Base-by-base conservation (phyloP, 345 rosid genomes). In the Stellera chamaejasme region DNA sequence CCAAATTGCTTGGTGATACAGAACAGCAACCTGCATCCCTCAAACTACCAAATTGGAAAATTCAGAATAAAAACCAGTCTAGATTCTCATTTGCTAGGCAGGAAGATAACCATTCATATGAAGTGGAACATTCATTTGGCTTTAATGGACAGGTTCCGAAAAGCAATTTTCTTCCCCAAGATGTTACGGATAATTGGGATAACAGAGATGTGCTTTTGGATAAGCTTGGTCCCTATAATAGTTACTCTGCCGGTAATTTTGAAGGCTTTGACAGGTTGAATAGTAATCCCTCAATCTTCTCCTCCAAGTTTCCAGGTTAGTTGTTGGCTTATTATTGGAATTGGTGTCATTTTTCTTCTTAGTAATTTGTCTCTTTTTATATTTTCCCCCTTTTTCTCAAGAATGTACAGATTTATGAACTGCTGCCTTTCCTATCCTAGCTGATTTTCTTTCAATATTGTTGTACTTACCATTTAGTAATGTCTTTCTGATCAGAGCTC, bases 61-160 rank as follows among this genome's bases (percentile, higher is more conserved):
- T 56, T 14, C 90, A 77, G 62, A 75, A 69, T 57, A 84, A 71
- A 54, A 68, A 52, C 56, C 93, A 92, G 70, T 88, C 96, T 51
- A 81, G 91, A 66, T 88, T 92, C 73, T 86, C 95, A 23, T 86
- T 86, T 67, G 96, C 98, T 0, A 72, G 96, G 63, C 83, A 82
- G 55, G 95, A 86, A 25, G 90, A 76, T 27, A 66, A 68, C 60
- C 85, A 73, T 58, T 55, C 58, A 36, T 62, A 55, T 67, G 81
- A 79, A 44, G 58, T 25, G 50, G 71, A 74, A 53, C 63, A 66
- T 5, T 54, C 84, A 7, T 72, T 60, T 62, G 62, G 57, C 61
- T 61, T 52, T 23, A 63, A 60, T 51, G 75, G 80, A 48, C 81
- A 80, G 60, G 52, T 72, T 46, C 63, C 72, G 32, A 74, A 64